Conservation (phyloP, 805 yeast species). For the Candida multigemmis region DNA sequence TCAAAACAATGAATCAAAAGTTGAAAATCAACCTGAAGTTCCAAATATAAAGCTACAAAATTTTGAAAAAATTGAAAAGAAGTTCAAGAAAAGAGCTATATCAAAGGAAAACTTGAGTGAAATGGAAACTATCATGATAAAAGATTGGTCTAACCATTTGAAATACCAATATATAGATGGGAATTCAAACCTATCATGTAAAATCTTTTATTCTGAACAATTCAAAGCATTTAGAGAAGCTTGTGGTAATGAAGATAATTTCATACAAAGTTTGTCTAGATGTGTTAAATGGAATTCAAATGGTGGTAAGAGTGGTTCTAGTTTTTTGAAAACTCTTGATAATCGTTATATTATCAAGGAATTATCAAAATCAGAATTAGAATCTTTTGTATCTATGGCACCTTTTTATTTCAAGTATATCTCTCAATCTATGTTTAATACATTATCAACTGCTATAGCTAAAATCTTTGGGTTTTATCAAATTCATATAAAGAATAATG, state of each 20-base stretch:
- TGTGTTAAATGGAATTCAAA: slow-evolving; percentile 93
- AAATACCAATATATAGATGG: slow-evolving; percentile 90
- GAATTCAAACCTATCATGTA: slow-evolving; percentile 75
- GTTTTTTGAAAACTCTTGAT: slow-evolving; percentile 85
- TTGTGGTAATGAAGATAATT: slow-evolving; percentile 69
- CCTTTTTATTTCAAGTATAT: slow-evolving; percentile 95
- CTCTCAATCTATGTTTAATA: slow-evolving; percentile 92
- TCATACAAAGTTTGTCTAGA: slow-evolving; percentile 82
- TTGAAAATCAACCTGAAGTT: slow-evolving; percentile 6
- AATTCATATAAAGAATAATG: slow-evolving; percentile 70
- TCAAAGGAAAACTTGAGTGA: slow-evolving; percentile 15
- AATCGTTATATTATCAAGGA: slow-evolving; percentile 86
- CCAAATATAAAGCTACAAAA: slow-evolving; percentile 24
- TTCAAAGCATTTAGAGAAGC: slow-evolving; percentile 87
- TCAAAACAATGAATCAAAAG: slow-evolving; percentile 4
- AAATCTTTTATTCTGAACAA: slow-evolving; percentile 91
- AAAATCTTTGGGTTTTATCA: slow-evolving; percentile 95
- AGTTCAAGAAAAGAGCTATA: slow-evolving; percentile 22
- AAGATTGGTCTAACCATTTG: slow-evolving; percentile 80
- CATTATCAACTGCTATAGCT: slow-evolving; percentile 87
- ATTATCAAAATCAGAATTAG: slow-evolving; percentile 78
- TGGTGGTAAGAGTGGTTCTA: slow-evolving; percentile 96
- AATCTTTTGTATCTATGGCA: slow-evolving; percentile 90
- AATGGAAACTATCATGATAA: slow-evolving; percentile 65
- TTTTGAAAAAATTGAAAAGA: slow-evolving; percentile 32